A percentile compares a stretch with the other conserved stretches of the same genome.
Evolutionary conservation across 257 asterid genomes (phyloP).

Genomic region (Nicotiana obtusifolia): DNA sequence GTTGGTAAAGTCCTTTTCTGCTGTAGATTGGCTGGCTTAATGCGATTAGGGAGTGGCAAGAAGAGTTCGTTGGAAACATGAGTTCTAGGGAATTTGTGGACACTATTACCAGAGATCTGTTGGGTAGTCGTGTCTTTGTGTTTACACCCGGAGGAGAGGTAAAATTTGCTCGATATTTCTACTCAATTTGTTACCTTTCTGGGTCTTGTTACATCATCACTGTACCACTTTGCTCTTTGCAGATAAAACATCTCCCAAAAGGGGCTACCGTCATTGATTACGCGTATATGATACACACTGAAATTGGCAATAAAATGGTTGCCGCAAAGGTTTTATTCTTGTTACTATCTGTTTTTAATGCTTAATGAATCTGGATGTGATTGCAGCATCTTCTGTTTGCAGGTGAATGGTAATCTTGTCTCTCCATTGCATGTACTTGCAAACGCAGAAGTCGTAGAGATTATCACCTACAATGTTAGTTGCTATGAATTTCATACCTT

Average conservation of each 20-base stretch:
- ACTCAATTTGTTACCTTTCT: background rate
- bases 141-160: slow-evolving; percentile 97
- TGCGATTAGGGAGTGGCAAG: slow-evolving; percentile 98
- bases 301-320: slow-evolving; percentile 88
- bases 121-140: slow-evolving; percentile 94
- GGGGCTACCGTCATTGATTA: slow-evolving; percentile 85
- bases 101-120: slow-evolving; percentile 77
- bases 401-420: slow-evolving; percentile 93
- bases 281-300: slow-evolving; percentile 88
- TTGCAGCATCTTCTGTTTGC: slow-evolving; percentile 21
- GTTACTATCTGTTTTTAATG: background rate
- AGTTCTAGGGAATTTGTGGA: slow-evolving; percentile 95
- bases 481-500: slow-evolving; percentile 8
- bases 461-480: slow-evolving; percentile 75
- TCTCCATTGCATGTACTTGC: slow-evolving; percentile 71
- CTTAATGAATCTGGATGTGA: slow-evolving; percentile 13
- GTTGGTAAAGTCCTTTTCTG: slow-evolving; percentile 10
- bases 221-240: slow-evolving; percentile 10
- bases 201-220: slow-evolving; percentile 2
- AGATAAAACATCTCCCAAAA: slow-evolving; percentile 83
- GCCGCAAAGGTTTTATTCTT: slow-evolving; percentile 68
- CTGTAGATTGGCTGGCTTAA: slow-evolving; percentile 91
- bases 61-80: slow-evolving; percentile 95
- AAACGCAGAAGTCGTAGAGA: slow-evolving; percentile 91
- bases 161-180: background rate